Conservation (phyloP, 129 eudicot genomes). For the Lactuca saligna region DNA sequence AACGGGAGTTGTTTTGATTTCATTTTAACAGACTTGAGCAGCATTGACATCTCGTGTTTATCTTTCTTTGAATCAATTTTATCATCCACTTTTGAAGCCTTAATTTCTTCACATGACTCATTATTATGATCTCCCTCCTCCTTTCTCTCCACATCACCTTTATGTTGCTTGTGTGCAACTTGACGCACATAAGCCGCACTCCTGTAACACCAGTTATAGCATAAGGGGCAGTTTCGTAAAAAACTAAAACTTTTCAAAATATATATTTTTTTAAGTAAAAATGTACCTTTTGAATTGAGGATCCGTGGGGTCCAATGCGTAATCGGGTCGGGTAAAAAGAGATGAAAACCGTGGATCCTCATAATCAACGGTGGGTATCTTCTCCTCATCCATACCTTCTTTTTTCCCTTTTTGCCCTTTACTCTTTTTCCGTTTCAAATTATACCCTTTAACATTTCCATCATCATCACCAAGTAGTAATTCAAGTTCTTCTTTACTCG, state of each 20-base stretch:
- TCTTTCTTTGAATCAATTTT: slow-evolving; percentile 41
- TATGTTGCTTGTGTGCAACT: slow-evolving; percentile 50
- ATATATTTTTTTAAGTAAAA: neutral
- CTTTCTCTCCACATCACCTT: slow-evolving; percentile 33
- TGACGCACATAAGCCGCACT: slow-evolving; percentile 84
- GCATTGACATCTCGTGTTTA: slow-evolving; percentile 59
- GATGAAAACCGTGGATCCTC: slow-evolving; percentile 79
- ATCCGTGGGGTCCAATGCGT: slow-evolving; percentile 92
- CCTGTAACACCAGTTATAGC: slow-evolving; percentile 50
- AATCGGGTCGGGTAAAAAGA: slow-evolving; percentile 52
- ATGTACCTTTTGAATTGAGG: slow-evolving; percentile 83
- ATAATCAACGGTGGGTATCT: slow-evolving; percentile 61
- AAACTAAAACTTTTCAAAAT: neutral
- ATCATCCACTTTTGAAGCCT: slow-evolving; percentile 14
- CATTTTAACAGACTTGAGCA: slow-evolving; percentile 78
- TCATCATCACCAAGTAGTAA: slow-evolving; percentile 73
- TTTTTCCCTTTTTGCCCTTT: slow-evolving; percentile 67
- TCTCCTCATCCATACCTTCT: slow-evolving; percentile 54
- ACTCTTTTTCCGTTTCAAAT: slow-evolving; percentile 59
- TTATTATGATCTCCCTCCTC: slow-evolving; percentile 5
- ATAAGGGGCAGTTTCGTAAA: neutral
- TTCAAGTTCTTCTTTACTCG: slow-evolving; percentile 92
- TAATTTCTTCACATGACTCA: neutral
- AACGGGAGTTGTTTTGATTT: slow-evolving; percentile 54
- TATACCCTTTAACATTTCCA: slow-evolving; percentile 76